Evolutionary conservation across 1,284 basidiomycete genomes (phyloP).

Genomic region (Lentinus polychrous): DNA sequence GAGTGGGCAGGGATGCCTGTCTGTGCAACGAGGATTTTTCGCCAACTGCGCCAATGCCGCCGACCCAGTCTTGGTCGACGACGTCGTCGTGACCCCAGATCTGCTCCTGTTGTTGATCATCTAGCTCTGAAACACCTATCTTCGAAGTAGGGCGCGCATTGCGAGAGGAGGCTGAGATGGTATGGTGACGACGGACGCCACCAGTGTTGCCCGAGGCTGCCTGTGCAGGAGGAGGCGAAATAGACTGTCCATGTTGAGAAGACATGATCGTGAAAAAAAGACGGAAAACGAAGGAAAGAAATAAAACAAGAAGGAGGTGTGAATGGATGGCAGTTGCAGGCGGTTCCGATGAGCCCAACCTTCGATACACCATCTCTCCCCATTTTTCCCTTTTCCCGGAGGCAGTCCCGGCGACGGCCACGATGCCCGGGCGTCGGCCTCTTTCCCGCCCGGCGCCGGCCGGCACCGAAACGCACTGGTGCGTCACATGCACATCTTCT

Average conservation of each 20-base stretch:
- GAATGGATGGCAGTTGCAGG: background rate
- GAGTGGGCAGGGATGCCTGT: constrained; percentile 73
- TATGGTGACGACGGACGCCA: constrained; percentile 70
- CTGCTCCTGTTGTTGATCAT: constrained; percentile 54
- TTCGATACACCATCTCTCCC: background rate
- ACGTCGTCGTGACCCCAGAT: constrained; percentile 69
- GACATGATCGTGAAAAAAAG: constrained; percentile 22
- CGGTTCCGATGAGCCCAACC: background rate
- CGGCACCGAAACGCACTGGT: too few species aligned
- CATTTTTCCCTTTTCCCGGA: background rate
- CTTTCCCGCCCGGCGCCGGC: too few species aligned
- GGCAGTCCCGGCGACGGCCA: background rate
- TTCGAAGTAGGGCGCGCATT: constrained; percentile 52
- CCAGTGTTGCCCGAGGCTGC: constrained; percentile 18
- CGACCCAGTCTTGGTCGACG: constrained; percentile 73
- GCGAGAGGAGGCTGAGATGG: constrained; percentile 71
- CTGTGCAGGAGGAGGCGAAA: constrained; percentile 28
- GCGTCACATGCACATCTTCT: too few species aligned
- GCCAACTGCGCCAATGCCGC: constrained; percentile 71
- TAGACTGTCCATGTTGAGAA: constrained; percentile 25
- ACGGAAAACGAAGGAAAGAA: constrained; percentile 11
- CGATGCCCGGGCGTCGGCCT: too few species aligned
- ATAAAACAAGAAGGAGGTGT: constrained; percentile 15
- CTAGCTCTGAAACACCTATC: constrained; percentile 52
- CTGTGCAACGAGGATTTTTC: constrained; percentile 72